Evolutionary conservation across 2,329 filamentous ascomycete genomes (phyloP).

Genomic region (Alternaria atra): DNA sequence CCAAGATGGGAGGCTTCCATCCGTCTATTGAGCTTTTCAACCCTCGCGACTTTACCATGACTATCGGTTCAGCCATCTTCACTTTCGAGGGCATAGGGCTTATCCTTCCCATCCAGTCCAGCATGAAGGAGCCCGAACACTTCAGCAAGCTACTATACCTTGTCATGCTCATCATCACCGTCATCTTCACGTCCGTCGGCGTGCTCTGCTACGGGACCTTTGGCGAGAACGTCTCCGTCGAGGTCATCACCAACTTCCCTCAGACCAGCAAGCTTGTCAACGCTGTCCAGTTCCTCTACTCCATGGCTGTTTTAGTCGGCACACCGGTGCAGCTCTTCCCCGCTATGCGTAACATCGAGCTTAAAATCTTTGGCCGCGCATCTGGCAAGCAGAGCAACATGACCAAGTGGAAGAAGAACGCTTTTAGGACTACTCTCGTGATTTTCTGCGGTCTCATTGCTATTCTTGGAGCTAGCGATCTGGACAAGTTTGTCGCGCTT

Average conservation of each 20-base stretch:
- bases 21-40: slow-evolving; percentile 74
- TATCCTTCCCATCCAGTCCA: slow-evolving; percentile 78
- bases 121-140: slow-evolving; percentile 74
- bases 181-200: slow-evolving; percentile 76
- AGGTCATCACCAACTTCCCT: slow-evolving; percentile 80
- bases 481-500: slow-evolving; percentile 78
- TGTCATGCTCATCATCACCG: slow-evolving; percentile 77
- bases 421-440: slow-evolving; percentile 66
- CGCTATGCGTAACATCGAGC: slow-evolving; percentile 75
- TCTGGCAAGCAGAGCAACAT: slow-evolving; percentile 71
- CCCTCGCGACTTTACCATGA: slow-evolving; percentile 72
- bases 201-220: slow-evolving; percentile 79
- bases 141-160: slow-evolving; percentile 72
- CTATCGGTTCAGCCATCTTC: slow-evolving; percentile 77
- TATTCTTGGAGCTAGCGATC: slow-evolving; percentile 70
- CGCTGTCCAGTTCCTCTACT: slow-evolving; percentile 77
- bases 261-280: slow-evolving; percentile 77
- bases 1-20: slow-evolving; percentile 63
- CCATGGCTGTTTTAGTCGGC: slow-evolving; percentile 75
- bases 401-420: slow-evolving; percentile 82
- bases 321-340: slow-evolving; percentile 80
- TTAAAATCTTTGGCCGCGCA: slow-evolving; percentile 69
- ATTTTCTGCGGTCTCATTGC: slow-evolving; percentile 68
- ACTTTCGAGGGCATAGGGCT: slow-evolving; percentile 82
- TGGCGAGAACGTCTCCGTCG: slow-evolving; percentile 72